Evolutionary conservation across 192 early-diverging fungal species (phyloP).

Genomic region (Entophlyctis luteolus): DNA sequence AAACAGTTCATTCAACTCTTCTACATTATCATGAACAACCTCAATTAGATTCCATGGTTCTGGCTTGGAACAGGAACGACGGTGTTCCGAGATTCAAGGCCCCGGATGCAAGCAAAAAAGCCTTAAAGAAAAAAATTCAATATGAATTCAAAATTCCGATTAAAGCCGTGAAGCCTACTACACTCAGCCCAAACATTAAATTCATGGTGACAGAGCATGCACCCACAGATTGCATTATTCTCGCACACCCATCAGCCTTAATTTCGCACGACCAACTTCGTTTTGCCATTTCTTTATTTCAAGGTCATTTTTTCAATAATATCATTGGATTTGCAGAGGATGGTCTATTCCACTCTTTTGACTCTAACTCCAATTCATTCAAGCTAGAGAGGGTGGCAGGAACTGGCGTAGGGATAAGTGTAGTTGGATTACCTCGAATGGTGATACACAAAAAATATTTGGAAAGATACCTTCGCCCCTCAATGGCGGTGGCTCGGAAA

Average conservation of each 20-base stretch:
- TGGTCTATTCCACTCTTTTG: conserved; percentile 1
- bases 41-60: conserved; percentile 22
- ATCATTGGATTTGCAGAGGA: conserved; percentile 27
- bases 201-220: conserved; percentile 1
- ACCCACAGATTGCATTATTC: conserved; percentile 30
- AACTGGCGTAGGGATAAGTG: background rate
- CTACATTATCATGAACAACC: conserved; percentile 23
- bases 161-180: background rate
- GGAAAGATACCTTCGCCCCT: background rate
- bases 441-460: conserved; percentile 30
- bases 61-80: conserved; percentile 27
- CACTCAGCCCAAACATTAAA: conserved; percentile 22
- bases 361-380: background rate
- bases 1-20: conserved; percentile 2
- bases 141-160: conserved; percentile 28
- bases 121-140: background rate
- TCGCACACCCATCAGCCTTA: conserved; percentile 12
- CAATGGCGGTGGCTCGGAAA: background rate
- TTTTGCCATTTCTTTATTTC: conserved; percentile 29
- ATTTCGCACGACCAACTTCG: conserved; percentile 30
- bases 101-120: background rate
- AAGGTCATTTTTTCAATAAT: conserved; percentile 24
- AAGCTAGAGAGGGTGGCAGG: background rate
- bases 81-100: conserved; percentile 21
- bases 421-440: conserved; percentile 9